These are phyloP conservation scores for Boletus bicolor DNA, from an alignment of 768 basidiomycete genomes.

Conservation along the genomic window DNA sequence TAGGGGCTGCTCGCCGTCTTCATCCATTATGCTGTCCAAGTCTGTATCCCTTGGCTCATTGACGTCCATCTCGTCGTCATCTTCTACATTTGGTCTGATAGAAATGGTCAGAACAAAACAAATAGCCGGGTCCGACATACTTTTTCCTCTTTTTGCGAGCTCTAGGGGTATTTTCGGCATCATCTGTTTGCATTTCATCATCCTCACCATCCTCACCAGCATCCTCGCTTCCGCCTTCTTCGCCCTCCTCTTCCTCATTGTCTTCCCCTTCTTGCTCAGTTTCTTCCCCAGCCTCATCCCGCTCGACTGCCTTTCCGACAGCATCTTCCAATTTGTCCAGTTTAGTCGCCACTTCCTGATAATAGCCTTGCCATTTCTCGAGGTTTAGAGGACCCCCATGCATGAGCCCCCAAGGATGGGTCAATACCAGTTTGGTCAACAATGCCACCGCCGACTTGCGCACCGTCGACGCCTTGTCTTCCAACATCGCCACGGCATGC, in stretches of 20 bases:
- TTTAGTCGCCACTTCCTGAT: constrained; percentile 57
- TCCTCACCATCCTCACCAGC: constrained; percentile 28
- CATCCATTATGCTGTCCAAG: constrained; percentile 37
- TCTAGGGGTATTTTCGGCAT: constrained; percentile 21
- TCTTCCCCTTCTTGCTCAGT: constrained; percentile 35
- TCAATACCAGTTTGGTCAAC: constrained; percentile 68
- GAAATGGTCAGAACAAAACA: constrained; percentile 8
- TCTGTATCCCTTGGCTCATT: constrained; percentile 42
- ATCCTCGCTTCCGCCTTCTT: constrained; percentile 37
- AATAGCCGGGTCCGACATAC: constrained; percentile 4
- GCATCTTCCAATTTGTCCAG: constrained; percentile 66
- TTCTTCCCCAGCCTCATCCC: constrained; percentile 35
- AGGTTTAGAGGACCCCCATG: constrained; percentile 80
- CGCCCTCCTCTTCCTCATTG: constrained; percentile 33
- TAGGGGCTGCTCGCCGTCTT: constrained; percentile 33
- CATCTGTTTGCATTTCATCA: constrained; percentile 31
- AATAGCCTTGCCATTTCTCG: constrained; percentile 71
- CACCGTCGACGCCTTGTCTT: constrained; percentile 89
- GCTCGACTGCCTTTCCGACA: constrained; percentile 60
- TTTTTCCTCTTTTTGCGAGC: constrained; percentile 34
- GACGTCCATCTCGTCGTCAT: constrained; percentile 56
- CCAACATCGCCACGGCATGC: constrained; percentile 74
- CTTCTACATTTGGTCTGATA: constrained; percentile 23
- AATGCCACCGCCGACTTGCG: constrained; percentile 79
- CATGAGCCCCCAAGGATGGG: constrained; percentile 84